Conservation (phyloP, 2,329 filamentous ascomycete genomes). For the Ceratocystis papillata region DNA sequence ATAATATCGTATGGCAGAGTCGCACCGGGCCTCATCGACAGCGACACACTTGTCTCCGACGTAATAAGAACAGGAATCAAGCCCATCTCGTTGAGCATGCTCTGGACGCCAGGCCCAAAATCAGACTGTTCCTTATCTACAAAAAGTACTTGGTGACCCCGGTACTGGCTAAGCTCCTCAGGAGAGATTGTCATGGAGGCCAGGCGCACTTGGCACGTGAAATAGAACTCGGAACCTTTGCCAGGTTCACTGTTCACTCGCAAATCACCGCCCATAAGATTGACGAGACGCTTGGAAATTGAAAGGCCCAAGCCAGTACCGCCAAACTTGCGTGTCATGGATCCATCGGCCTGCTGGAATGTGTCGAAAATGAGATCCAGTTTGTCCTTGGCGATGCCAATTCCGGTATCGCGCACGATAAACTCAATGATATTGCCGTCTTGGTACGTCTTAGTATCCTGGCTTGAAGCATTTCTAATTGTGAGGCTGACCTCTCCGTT, state of each 20-base stretch:
- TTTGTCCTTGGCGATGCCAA: conserved; percentile 91
- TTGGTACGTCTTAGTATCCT: conserved; percentile 51
- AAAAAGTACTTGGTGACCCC: conserved; percentile 83
- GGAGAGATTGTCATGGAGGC: conserved; percentile 66
- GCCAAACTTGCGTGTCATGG: conserved; percentile 90
- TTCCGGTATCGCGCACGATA: conserved; percentile 89
- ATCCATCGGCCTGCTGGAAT: conserved; percentile 96
- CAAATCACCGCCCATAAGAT: conserved; percentile 89
- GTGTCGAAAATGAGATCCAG: conserved; percentile 96
- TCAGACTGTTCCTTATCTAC: conserved; percentile 82
- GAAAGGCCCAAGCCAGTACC: conserved; percentile 88
- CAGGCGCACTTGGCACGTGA: conserved; percentile 82
- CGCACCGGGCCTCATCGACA: conserved; percentile 42
- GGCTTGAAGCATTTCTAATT: conserved; percentile 46
- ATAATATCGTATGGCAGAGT: conserved; percentile 82
- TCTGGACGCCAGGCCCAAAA: conserved; percentile 62
- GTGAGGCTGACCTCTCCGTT: conserved; percentile 90
- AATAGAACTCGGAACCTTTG: conserved; percentile 88
- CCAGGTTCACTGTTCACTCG: conserved; percentile 93
- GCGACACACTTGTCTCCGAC: conserved; percentile 56
- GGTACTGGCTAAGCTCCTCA: conserved; percentile 80
- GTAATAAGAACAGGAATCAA: conserved; percentile 76
- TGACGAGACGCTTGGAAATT: conserved; percentile 89
- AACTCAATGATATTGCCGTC: conserved; percentile 85
- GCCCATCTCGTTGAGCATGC: conserved; percentile 67